A percentile compares a stretch with the other conserved stretches of the same genome.
Conservation (phyloP, 306 rosid genomes). For the Ammopiptanthus mongolicus region DNA sequence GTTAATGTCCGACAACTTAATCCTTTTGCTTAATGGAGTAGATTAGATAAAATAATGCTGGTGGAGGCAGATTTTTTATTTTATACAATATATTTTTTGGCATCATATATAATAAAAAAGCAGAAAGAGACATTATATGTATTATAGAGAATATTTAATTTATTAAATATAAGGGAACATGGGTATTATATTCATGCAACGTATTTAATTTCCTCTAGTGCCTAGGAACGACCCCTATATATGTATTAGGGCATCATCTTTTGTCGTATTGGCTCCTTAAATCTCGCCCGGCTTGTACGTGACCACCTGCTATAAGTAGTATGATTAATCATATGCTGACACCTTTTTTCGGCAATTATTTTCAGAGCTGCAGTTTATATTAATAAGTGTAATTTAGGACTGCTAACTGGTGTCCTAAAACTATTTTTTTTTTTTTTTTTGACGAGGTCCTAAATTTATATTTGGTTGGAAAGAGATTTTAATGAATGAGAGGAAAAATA, state of each 20-base stretch:
- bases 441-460: no score
- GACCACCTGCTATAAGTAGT: no score
- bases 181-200: slow-evolving; percentile 35
- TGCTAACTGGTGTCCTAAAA: no score
- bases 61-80: slow-evolving; percentile 12
- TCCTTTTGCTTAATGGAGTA: slow-evolving; percentile 22
- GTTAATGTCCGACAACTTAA: neutral
- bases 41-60: slow-evolving; percentile 13
- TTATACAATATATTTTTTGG: neutral
- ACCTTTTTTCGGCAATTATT: no score
- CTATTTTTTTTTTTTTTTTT: no score
- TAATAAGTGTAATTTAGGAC: no score
- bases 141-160: neutral
- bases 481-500: no score
- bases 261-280: slow-evolving; percentile 18
- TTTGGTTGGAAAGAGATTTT: no score
- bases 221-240: no score
- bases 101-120: neutral
- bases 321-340: no score
- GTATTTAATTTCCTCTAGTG: slow-evolving; percentile 22
- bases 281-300: neutral
- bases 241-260: neutral
- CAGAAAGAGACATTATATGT: neutral
- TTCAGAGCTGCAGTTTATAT: no score
- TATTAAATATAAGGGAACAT: slow-evolving; percentile 3